Conservation (phyloP, 495 filamentous ascomycete species). For the Aspergillus steynii region DNA sequence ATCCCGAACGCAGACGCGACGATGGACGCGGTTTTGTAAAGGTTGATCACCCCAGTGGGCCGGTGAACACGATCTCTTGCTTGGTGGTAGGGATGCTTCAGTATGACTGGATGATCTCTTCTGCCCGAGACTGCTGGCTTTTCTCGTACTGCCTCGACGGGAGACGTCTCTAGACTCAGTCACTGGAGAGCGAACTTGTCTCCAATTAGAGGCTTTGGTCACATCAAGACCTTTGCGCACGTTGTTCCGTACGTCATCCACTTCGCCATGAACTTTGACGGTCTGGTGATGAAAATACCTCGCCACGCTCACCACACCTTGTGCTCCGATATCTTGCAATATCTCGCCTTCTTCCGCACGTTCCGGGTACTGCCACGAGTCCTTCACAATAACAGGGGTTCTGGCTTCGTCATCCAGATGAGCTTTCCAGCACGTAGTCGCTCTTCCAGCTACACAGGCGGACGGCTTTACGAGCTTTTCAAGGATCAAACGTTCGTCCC, state of each 20-base stretch:
- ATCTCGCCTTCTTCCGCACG: slow-evolving; percentile 43
- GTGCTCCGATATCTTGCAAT: slow-evolving; percentile 28
- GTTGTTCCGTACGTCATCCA: slow-evolving; percentile 29
- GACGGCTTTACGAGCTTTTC: slow-evolving; percentile 36
- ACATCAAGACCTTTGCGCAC: slow-evolving; percentile 30
- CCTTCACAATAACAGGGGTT: slow-evolving; percentile 46
- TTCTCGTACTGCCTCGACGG: neutral
- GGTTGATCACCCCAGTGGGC: neutral
- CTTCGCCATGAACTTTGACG: slow-evolving; percentile 22
- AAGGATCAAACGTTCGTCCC: slow-evolving; percentile 42
- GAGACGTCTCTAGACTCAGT: neutral
- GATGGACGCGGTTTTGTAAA: slow-evolving; percentile 38
- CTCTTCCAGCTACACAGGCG: slow-evolving; percentile 40
- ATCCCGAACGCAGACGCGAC: slow-evolving; percentile 39
- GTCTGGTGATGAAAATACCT: slow-evolving; percentile 38
- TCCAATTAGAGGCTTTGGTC: slow-evolving; percentile 9
- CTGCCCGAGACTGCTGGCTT: neutral
- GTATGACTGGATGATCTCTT: slow-evolving; percentile 7
- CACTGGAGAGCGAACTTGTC: neutral
- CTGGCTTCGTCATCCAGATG: slow-evolving; percentile 34
- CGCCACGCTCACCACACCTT: slow-evolving; percentile 29
- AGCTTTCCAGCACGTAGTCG: slow-evolving; percentile 49
- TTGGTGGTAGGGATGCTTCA: neutral
- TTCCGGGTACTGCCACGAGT: slow-evolving; percentile 50
- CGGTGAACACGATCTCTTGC: slow-evolving; percentile 2